Conservation (phyloP, 2,329 filamentous ascomycete genomes). For the Penicillium rolfsii region DNA sequence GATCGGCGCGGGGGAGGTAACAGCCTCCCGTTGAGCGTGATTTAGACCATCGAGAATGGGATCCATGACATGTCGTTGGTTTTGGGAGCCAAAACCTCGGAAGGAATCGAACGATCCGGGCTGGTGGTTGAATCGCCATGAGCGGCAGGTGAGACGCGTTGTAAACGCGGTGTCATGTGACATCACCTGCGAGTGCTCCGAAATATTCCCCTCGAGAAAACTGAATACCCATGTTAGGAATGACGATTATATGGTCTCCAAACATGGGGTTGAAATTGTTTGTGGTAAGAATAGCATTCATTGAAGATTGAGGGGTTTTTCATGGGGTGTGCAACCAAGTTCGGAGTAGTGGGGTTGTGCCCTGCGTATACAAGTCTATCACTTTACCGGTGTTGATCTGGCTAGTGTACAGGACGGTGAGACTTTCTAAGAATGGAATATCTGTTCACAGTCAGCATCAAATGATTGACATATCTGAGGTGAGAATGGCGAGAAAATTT, state of each 20-base stretch:
- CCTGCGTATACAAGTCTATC: neutral
- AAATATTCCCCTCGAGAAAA: neutral
- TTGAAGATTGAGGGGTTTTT: neutral
- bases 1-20: slow-evolving; percentile 63
- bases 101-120: neutral
- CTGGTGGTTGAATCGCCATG: slow-evolving; percentile 3
- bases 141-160: slow-evolving; percentile 23
- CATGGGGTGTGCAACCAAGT: neutral
- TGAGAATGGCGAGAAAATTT: too few species aligned
- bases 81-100: neutral
- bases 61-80: slow-evolving; percentile 49
- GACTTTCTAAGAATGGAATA: too few species aligned
- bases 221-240: neutral
- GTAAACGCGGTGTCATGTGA: slow-evolving; percentile 37
- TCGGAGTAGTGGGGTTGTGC: neutral
- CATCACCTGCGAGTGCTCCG: slow-evolving; percentile 10
- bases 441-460: too few species aligned
- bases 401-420: neutral
- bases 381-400: neutral
- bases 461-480: too few species aligned
- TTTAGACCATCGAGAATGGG: slow-evolving; percentile 65
- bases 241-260: neutral
- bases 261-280: neutral
- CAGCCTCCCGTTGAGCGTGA: slow-evolving; percentile 64
- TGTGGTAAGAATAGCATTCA: neutral